Conservation (phyloP, 306 rosid genomes). For the Acacia melanoxylon region DNA sequence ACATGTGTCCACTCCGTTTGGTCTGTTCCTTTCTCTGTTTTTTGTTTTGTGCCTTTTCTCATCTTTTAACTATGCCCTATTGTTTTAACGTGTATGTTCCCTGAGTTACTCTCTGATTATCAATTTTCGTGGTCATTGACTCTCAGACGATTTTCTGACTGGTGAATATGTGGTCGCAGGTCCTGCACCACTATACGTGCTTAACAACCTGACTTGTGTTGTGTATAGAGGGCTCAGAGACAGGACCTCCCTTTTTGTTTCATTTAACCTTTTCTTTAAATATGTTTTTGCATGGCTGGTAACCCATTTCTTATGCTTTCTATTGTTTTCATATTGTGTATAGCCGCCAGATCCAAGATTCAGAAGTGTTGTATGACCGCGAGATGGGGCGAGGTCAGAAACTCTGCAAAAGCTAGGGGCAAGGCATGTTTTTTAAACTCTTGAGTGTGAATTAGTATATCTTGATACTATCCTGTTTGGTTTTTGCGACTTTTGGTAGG, state of each 20-base stretch:
- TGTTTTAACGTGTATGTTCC: conserved; percentile 21
- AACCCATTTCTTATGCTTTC: conserved; percentile 38
- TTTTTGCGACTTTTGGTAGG: conserved; percentile 51
- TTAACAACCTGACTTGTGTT: conserved; percentile 61
- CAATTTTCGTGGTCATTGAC: conserved; percentile 44
- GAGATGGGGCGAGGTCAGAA: conserved; percentile 65
- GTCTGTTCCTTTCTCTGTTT: background rate
- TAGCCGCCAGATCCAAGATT: conserved; percentile 55
- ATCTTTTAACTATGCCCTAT: conserved; percentile 22
- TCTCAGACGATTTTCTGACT: conserved; percentile 60
- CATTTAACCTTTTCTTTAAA: background rate
- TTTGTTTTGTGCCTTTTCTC: background rate
- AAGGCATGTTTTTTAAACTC: conserved; percentile 43
- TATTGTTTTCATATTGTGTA: conserved; percentile 36
- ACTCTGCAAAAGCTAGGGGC: conserved; percentile 43
- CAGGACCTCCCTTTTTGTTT: conserved; percentile 42
- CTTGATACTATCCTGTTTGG: conserved; percentile 58
- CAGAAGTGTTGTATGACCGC: conserved; percentile 41
- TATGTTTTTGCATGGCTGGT: conserved; percentile 16
- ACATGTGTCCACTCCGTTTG: conserved; percentile 23
- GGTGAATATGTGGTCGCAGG: conserved; percentile 94
- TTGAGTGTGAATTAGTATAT: conserved; percentile 40
- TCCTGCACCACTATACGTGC: conserved; percentile 85
- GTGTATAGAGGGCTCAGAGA: conserved; percentile 59
- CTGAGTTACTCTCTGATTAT: conserved; percentile 34